These are phyloP conservation scores for Apophysomyces elegans DNA, from an alignment of 371 early-diverging fungal genomes.

Conservation along the genomic window DNA sequence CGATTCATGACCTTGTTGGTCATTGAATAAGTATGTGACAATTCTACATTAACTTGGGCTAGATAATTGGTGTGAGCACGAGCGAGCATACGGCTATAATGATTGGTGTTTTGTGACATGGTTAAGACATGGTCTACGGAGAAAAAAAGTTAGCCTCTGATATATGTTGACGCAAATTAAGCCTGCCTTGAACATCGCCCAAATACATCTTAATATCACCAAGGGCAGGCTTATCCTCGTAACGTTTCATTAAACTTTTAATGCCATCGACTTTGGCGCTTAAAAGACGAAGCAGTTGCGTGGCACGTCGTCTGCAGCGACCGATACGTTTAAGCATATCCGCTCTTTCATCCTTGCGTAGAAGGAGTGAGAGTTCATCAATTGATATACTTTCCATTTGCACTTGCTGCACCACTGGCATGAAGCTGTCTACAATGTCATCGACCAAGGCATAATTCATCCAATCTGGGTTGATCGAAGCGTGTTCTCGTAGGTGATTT, in stretches of 20 bases:
- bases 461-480: conserved; percentile 67
- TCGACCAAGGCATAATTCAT: conserved; percentile 85
- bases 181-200: conserved; percentile 87
- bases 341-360: conserved; percentile 72
- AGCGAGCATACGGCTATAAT: conserved; percentile 78
- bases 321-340: conserved; percentile 91
- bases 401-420: conserved; percentile 71
- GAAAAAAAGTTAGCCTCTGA: conserved; percentile 21
- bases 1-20: conserved; percentile 83
- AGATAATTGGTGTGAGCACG: conserved; percentile 85
- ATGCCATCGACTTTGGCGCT: conserved; percentile 81
- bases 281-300: conserved; percentile 72
- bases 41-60: conserved; percentile 81
- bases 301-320: conserved; percentile 77
- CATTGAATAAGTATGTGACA: conserved; percentile 76
- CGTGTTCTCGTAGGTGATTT: conserved; percentile 42
- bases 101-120: conserved; percentile 74
- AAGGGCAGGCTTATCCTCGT: conserved; percentile 51
- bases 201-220: conserved; percentile 73
- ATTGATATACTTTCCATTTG: conserved; percentile 87
- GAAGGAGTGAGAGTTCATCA: conserved; percentile 84
- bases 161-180: neutral
- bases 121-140: conserved; percentile 75
- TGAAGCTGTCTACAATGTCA: conserved; percentile 80
- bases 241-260: conserved; percentile 79